These are phyloP conservation scores for Fraxinus angustifolia DNA, from an alignment of 305 asterid genomes.

Conservation along the genomic window DNA sequence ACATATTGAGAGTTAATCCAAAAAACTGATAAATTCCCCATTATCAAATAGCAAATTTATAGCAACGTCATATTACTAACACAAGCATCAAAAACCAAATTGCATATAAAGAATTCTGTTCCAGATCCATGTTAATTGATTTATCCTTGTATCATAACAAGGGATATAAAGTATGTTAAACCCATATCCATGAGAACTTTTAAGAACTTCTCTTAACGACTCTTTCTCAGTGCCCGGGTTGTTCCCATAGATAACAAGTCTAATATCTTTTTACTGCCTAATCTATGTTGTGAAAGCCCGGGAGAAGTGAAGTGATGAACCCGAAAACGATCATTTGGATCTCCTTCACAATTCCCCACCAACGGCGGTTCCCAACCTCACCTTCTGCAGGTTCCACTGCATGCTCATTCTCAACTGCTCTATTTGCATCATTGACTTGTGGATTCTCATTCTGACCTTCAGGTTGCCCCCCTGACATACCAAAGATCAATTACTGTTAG, in stretches of 20 bases:
- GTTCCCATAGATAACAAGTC: not conserved
- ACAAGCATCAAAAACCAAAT: not conserved
- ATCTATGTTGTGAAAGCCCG: slow-evolving; percentile 87
- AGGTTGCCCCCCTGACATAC: slow-evolving; percentile 45
- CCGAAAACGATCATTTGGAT: slow-evolving; percentile 82
- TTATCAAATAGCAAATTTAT: not conserved
- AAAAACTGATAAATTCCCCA: not conserved
- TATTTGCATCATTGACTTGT: slow-evolving; percentile 36
- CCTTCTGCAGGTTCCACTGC: slow-evolving; percentile 47
- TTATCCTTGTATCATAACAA: not conserved
- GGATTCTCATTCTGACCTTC: slow-evolving; percentile 53
- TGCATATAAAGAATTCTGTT: not conserved
- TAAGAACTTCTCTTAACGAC: not conserved
- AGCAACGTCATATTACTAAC: not conserved
- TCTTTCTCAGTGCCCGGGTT: not conserved
- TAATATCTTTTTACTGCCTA: slow-evolving; percentile 27
- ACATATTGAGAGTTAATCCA: not conserved
- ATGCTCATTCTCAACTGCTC: slow-evolving; percentile 46
- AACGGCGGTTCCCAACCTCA: slow-evolving; percentile 49
- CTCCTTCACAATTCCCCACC: slow-evolving; percentile 79
- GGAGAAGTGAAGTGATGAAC: slow-evolving; percentile 91
- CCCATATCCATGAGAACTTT: not conserved
- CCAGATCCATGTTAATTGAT: not conserved
- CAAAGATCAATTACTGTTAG: not conserved
- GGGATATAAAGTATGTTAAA: not conserved